These are phyloP conservation scores for Nyssa sinensis DNA, from an alignment of 148 eudicot genomes.

Conservation along the genomic window DNA sequence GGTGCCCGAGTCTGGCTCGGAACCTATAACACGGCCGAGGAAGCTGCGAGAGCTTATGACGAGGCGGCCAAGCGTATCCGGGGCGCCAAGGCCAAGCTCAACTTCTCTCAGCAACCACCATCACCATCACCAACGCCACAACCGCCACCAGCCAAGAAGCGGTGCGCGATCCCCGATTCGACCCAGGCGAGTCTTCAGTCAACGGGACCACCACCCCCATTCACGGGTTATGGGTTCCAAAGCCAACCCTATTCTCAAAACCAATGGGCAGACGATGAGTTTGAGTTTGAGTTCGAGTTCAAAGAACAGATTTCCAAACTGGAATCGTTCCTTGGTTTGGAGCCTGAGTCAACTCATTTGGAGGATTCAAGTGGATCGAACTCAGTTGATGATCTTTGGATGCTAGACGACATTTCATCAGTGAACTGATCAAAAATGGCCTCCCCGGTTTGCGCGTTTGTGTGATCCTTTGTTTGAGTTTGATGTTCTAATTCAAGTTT, in stretches of 20 bases:
- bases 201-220: neutral
- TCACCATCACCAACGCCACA: neutral
- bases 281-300: neutral
- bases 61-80: constrained; percentile 5
- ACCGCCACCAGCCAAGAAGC: neutral
- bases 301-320: neutral
- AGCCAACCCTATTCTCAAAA: neutral
- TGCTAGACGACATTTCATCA: constrained; percentile 2
- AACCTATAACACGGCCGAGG: constrained; percentile 13
- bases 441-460: neutral
- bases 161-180: neutral
- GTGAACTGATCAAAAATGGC: no score
- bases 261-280: neutral
- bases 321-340: constrained; percentile 10
- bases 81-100: constrained; percentile 14
- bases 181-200: neutral
- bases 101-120: neutral
- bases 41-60: constrained; percentile 12
- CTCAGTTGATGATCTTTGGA: neutral
- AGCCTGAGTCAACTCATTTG: neutral
- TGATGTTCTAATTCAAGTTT: no score
- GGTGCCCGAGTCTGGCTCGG: constrained; percentile 19
- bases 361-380: neutral
- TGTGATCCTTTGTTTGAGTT: neutral
- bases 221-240: neutral